Conservation (phyloP, 805 yeast species). For the Hanseniaspora pseudoguilliermondii region DNA sequence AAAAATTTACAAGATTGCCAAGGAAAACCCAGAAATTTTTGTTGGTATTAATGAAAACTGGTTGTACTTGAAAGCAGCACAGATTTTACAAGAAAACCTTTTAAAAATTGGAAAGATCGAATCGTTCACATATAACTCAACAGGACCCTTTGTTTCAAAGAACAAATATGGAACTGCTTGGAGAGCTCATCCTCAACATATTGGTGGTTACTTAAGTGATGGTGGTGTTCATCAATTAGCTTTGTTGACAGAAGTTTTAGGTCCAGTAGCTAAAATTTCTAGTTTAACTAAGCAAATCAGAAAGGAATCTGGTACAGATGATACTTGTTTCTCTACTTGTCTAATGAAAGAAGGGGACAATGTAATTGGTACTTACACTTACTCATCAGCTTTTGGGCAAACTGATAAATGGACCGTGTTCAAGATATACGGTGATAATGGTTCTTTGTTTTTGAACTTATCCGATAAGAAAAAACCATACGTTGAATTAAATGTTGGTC, state of each 20-base stretch:
- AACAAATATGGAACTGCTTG: slow-evolving; percentile 64
- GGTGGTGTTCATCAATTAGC: slow-evolving; percentile 97
- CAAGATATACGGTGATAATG: slow-evolving; percentile 65
- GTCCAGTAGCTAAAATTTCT: slow-evolving; percentile 55
- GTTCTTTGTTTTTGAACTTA: slow-evolving; percentile 58
- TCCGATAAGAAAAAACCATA: slow-evolving; percentile 32
- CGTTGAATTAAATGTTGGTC: slow-evolving; percentile 27
- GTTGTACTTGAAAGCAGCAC: slow-evolving; percentile 55
- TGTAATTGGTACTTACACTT: slow-evolving; percentile 70
- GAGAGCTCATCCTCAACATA: slow-evolving; percentile 83
- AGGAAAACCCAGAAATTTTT: slow-evolving; percentile 46
- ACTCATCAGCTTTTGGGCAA: slow-evolving; percentile 79
- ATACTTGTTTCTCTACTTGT: slow-evolving; percentile 60
- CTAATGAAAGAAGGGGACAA: slow-evolving; percentile 41
- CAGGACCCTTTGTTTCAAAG: slow-evolving; percentile 53
- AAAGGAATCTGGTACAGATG: slow-evolving; percentile 68
- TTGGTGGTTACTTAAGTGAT: slow-evolving; percentile 85
- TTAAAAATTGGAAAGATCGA: slow-evolving; percentile 59
- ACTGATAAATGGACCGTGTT: slow-evolving; percentile 55
- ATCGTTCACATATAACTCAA: slow-evolving; percentile 58
- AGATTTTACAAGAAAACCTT: slow-evolving; percentile 42
- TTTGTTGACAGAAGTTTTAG: slow-evolving; percentile 67
- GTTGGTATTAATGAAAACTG: slow-evolving; percentile 78
- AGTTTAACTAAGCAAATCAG: slow-evolving; percentile 71
- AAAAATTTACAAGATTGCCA: slow-evolving; percentile 57